A percentile compares a stretch with the other conserved stretches of the same genome.
phyloP scores from a whole-genome alignment of 2,329 filamentous ascomycete genomes.

The Chaetothyriales sp. region DNA sequence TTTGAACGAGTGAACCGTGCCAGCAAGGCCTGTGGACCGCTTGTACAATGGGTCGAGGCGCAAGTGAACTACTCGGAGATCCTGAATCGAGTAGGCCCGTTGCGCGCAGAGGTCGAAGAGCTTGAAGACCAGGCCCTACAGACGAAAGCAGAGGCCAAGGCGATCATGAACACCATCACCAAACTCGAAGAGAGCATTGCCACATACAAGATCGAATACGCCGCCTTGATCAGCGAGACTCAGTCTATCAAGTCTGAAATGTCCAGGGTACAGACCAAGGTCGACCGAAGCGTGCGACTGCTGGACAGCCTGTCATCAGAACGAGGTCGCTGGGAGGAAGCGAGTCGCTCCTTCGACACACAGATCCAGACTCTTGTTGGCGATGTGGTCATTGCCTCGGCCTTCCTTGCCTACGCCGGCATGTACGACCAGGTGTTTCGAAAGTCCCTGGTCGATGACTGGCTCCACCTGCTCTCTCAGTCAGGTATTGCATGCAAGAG shows the following conservation, averaged over 20 bases:
- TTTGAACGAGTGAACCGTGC: constrained; percentile 93
- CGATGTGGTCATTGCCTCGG: constrained; percentile 89
- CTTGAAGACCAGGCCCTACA: constrained; percentile 79
- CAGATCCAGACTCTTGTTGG: constrained; percentile 94
- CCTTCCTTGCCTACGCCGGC: constrained; percentile 91
- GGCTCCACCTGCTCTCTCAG: constrained; percentile 79
- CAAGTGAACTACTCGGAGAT: constrained; percentile 98
- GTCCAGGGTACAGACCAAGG: constrained; percentile 92
- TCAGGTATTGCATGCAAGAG: constrained; percentile 91
- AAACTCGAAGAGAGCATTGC: constrained; percentile 80
- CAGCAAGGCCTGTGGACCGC: constrained; percentile 87
- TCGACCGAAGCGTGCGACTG: constrained; percentile 84
- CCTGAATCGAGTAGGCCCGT: constrained; percentile 77
- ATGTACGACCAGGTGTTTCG: constrained; percentile 97
- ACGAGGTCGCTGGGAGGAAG: constrained; percentile 83
- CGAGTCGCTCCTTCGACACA: constrained; percentile 94
- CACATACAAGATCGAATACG: constrained; percentile 92
- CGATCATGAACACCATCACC: constrained; percentile 74
- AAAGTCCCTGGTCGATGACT: constrained; percentile 95
- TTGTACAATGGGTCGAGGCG: constrained; percentile 92
- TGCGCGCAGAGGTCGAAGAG: constrained; percentile 74
- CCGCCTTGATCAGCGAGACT: constrained; percentile 86
- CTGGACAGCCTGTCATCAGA: constrained; percentile 93
- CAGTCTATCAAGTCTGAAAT: constrained; percentile 96
- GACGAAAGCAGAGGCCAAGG: constrained; percentile 84